phyloP scores from a whole-genome alignment of 805 yeast species.

The Metschnikowia cerradonensis region DNA sequence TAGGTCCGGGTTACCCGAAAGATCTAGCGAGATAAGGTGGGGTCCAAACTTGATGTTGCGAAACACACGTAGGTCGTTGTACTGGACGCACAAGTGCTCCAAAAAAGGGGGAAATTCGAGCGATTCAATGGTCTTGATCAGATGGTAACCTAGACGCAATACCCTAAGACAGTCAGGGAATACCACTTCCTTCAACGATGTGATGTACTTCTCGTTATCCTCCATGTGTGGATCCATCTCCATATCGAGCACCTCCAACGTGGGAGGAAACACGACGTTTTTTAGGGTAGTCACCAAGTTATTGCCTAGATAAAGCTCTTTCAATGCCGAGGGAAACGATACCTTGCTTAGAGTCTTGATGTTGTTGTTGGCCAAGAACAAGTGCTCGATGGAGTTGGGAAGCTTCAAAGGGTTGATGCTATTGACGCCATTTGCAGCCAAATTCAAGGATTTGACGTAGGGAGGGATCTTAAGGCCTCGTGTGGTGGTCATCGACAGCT shows the following conservation, averaged over 20 bases:
- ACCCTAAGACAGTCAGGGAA: conserved; percentile 35
- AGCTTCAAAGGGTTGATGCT: conserved; percentile 43
- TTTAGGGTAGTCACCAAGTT: conserved; percentile 43
- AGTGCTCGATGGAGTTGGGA: conserved; percentile 37
- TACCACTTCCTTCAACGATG: conserved; percentile 39
- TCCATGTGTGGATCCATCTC: conserved; percentile 40
- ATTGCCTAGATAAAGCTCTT: conserved; percentile 37
- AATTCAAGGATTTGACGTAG: conserved; percentile 26
- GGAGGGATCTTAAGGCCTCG: conserved; percentile 41
- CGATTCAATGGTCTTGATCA: conserved; percentile 35
- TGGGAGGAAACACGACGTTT: conserved; percentile 38
- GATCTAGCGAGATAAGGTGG: conserved; percentile 30
- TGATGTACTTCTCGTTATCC: conserved; percentile 40
- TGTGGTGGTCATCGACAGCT: conserved; percentile 43
- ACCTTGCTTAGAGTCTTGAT: conserved; percentile 44
- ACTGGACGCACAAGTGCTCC: conserved; percentile 30
- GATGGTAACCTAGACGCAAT: conserved; percentile 37
- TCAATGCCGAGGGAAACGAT: conserved; percentile 32
- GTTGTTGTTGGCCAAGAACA: conserved; percentile 37
- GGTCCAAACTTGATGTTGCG: conserved; percentile 37
- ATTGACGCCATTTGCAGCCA: conserved; percentile 40
- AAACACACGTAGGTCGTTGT: conserved; percentile 37
- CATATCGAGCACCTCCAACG: conserved; percentile 37
- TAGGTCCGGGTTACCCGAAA: conserved; percentile 41
- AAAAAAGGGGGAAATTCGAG: conserved; percentile 36